Percentiles rank a stretch among this genome's conserved stretches.
Evolutionary conservation across 257 asterid genomes (phyloP).

Genomic region (Solanum sejunctum): DNA sequence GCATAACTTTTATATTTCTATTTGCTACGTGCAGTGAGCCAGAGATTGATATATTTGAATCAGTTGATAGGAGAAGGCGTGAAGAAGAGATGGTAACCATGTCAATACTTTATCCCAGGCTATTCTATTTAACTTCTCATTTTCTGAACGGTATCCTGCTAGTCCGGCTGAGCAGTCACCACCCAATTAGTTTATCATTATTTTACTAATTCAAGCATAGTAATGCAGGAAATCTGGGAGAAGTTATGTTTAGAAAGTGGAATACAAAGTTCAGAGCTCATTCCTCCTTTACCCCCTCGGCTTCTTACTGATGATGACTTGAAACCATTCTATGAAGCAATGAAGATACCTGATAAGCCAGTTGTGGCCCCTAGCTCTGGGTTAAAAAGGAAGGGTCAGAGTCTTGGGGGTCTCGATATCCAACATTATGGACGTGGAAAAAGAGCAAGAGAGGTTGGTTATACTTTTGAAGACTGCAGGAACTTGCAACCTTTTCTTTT

Average conservation of each 20-base stretch:
- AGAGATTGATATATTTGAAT: slow-evolving; percentile 91
- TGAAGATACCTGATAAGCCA: slow-evolving; percentile 67
- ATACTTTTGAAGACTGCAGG: slow-evolving; percentile 1
- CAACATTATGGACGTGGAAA: slow-evolving; percentile 98
- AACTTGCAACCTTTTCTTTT: background rate
- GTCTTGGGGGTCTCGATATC: slow-evolving; percentile 81
- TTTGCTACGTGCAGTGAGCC: slow-evolving; percentile 43
- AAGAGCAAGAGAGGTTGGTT: slow-evolving; percentile 91
- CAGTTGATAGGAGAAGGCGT: slow-evolving; percentile 68
- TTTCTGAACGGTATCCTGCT: background rate
- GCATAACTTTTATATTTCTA: background rate
- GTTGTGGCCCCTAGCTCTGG: slow-evolving; percentile 41
- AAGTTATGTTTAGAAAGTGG: slow-evolving; percentile 31
- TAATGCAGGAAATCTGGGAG: slow-evolving; percentile 63
- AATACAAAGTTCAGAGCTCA: slow-evolving; percentile 31
- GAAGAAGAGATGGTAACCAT: slow-evolving; percentile 69
- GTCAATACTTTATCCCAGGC: slow-evolving; percentile 1
- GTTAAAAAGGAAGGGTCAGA: slow-evolving; percentile 65
- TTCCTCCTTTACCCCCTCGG: slow-evolving; percentile 80
- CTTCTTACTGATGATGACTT: slow-evolving; percentile 75
- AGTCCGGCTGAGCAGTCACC: background rate
- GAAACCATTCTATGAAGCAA: slow-evolving; percentile 67
- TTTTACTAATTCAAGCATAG: background rate
- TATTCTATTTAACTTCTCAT: background rate
- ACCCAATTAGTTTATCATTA: background rate